Evolutionary conservation across 148 eudicot genomes (phyloP), one percentile per base, ranked within the genome.

Genomic region (Rhododendron kiyosumense): DNA sequence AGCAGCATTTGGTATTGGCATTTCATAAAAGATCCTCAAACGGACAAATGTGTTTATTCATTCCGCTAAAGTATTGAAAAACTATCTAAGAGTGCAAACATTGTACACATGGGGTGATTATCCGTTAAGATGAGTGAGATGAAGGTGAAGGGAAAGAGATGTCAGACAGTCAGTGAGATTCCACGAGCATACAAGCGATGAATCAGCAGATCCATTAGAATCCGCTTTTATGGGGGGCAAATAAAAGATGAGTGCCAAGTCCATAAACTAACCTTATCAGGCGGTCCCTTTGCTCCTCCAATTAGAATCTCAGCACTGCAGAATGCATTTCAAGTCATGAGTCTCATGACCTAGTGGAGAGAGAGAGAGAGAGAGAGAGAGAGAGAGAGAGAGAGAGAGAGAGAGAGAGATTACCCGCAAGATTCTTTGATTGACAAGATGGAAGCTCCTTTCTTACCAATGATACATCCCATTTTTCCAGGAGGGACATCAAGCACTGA

Each of bases 281-380:
- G 96, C 45, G 99, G 99, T 52, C 99, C 99, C 88, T 93, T 96
- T 8, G 91, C 87, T 78, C 97, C 99, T 92, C 99, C 99, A 57
- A 95, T 91, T 74, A 95, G 80, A 84, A 96, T 94, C 82, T 96
- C 99, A 84, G 99, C 97, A 88, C 99, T 96, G 97, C 65, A 89
- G 80, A 81, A 43, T 79, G 54, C 61, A 83, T n/a, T 45, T 71
- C 85, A 86, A 75, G 85, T 86, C 77, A 86, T 54, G 61, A 54
- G 22, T 54, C 61, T 17, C 61, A 18, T 75, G 85, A 73, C 26
- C n/a, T 12, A 18, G n/a, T n/a, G 28, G 34, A 32, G 34, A 3
- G 38, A 36, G 38, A 36, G 48, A 80, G 57, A 26, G 43, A 14
- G 69, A 63, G 30, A 54, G 6, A 57, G 9, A 78, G 7, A 49